Percentiles rank a stretch among this genome's conserved stretches.
Evolutionary conservation across 768 basidiomycete species (phyloP).

Genomic region (Hypholoma fasciculare): DNA sequence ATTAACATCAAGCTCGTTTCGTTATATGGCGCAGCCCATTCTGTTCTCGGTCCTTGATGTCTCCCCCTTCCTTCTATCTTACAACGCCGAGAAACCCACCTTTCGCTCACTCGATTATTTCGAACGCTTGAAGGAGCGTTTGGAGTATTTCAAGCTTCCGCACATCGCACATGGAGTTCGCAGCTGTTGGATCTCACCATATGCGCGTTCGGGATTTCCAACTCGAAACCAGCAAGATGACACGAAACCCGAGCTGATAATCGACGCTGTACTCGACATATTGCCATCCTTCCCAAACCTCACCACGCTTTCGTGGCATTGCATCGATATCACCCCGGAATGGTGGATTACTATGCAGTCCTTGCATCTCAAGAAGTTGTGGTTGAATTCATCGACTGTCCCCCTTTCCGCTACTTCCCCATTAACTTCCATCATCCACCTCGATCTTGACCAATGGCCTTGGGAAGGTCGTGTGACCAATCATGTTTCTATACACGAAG

Average conservation of each 20-base stretch:
- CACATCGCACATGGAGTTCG: slow-evolving; percentile 33
- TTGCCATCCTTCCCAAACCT: slow-evolving; percentile 33
- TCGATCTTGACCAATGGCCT: slow-evolving; percentile 38
- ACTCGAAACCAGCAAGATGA: slow-evolving; percentile 29
- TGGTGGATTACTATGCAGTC: slow-evolving; percentile 31
- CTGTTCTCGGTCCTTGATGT: slow-evolving; percentile 35
- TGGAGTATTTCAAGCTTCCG: slow-evolving; percentile 30
- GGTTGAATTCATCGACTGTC: slow-evolving; percentile 33
- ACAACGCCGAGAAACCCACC: slow-evolving; percentile 24
- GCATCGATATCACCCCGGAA: slow-evolving; percentile 30
- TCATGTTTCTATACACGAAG: slow-evolving; percentile 34
- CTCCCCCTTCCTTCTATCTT: slow-evolving; percentile 35
- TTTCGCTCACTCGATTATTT: slow-evolving; percentile 29
- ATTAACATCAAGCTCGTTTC: slow-evolving; percentile 31
- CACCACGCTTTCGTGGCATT: slow-evolving; percentile 33
- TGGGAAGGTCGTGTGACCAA: slow-evolving; percentile 35
- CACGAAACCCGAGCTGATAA: slow-evolving; percentile 30
- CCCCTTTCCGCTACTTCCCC: slow-evolving; percentile 7
- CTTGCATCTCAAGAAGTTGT: slow-evolving; percentile 27
- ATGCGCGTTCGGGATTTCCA: slow-evolving; percentile 28
- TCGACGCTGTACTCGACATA: slow-evolving; percentile 29
- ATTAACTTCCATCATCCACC: slow-evolving; percentile 19
- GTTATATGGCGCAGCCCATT: slow-evolving; percentile 34
- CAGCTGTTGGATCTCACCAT: slow-evolving; percentile 37
- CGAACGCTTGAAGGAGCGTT: slow-evolving; percentile 25